Evolutionary conservation across 2,329 filamentous ascomycete species (phyloP).

Genomic region (Chaetomium sp.): DNA sequence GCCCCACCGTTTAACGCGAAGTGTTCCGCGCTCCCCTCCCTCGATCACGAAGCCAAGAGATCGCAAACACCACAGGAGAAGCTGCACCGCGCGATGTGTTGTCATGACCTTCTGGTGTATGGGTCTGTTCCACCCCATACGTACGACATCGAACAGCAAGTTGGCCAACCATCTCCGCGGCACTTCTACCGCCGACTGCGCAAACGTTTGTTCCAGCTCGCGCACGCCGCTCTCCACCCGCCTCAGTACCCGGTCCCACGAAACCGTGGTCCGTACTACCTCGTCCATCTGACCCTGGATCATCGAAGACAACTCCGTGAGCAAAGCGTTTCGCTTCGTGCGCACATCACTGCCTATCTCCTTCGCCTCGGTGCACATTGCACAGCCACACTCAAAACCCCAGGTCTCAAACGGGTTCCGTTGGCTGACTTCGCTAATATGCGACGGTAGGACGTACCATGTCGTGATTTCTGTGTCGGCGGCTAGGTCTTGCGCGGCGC

Average conservation of each 20-base stretch:
- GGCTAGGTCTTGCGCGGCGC: conserved; percentile 37
- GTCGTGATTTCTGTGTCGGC: conserved; percentile 40
- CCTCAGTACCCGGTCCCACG: not conserved
- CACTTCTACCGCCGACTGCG: not conserved
- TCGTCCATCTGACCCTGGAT: too few relatives aligned
- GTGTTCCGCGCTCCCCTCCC: not conserved
- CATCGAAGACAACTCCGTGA: not conserved
- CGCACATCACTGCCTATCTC: conserved; percentile 14
- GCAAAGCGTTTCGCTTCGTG: not conserved
- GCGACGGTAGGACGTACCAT: conserved; percentile 29
- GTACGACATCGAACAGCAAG: too few relatives aligned
- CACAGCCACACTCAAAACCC: conserved; percentile 36
- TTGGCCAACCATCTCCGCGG: conserved; percentile 15
- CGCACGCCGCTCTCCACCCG: conserved; percentile 13
- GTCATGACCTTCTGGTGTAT: conserved; percentile 18
- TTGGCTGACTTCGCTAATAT: conserved; percentile 22
- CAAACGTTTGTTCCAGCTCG: conserved; percentile 23
- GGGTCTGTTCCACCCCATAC: too few relatives aligned
- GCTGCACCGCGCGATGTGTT: conserved; percentile 9
- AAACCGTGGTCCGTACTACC: not conserved
- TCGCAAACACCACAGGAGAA: conserved; percentile 23
- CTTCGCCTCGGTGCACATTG: conserved; percentile 30
- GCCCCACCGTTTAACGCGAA: conserved; percentile 14
- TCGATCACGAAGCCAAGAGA: conserved; percentile 25
- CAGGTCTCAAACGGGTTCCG: conserved; percentile 23